Base-by-base conservation (phyloP, 129 eudicot genomes). In the Silybum marianum region DNA sequence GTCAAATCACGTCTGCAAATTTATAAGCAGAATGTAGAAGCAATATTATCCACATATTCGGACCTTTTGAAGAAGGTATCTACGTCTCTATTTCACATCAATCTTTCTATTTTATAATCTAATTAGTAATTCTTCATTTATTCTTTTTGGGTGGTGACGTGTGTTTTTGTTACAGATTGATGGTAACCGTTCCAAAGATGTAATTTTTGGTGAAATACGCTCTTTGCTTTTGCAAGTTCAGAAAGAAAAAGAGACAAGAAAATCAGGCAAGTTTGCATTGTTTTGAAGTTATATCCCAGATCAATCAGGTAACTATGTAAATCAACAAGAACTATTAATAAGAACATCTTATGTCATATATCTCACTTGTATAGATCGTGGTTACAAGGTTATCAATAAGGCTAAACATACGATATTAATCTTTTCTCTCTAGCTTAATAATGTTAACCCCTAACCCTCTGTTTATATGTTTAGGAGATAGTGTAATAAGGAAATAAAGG, bases 161-260 rank as follows among this genome's bases (percentile, higher is more conserved):
- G 26, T 73, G 42, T 82, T 69, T 82, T 82, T 46, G 22, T 75
- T 38, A 76, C 84, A 96, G 99, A 80, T 96, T 28, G 92, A 96
- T 85, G 98, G 99, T 42, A 93, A 91, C 85, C 97, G 92, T 71
- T 69, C 96, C 7, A 96, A 96, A 87, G 96, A 91, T 75, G 88
- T 79, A 39, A 74, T 96, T 24, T 96, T 93, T 83, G 78, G 80
- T 66, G 99, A 96, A 48, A 87, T 96, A 81, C 83, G 81, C 23
- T 82, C 93, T 67, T 73, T 90, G 81, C 77, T 96, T 78, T 80
- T 74, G 58, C 86, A 81, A 63, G 86, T 87, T 71, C 89, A 91
- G 89, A 85, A 86, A 84, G 90, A 88, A 62, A 87, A 89, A 66
- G 89, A 88, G 62, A 77, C 80, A 75, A 71, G 80, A 68, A 83